Evolutionary conservation across 768 basidiomycete genomes (phyloP).

Genomic region (Hypholoma sublateritium): DNA sequence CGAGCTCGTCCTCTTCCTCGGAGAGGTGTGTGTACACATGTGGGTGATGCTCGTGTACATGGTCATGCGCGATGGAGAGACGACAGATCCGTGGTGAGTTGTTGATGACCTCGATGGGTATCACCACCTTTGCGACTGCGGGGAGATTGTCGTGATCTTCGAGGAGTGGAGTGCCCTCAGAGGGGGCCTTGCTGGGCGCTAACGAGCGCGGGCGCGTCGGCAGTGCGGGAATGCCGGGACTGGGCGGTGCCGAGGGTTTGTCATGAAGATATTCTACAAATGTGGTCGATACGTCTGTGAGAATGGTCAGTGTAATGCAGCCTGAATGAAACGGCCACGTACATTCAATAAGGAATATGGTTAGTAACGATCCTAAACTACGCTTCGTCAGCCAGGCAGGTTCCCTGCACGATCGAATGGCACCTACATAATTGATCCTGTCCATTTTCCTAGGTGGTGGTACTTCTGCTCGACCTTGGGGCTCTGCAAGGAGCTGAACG

Average conservation of each 20-base stretch:
- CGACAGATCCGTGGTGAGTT: constrained; percentile 30
- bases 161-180: constrained; percentile 6
- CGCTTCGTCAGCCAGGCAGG: neutral
- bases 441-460: constrained; percentile 51
- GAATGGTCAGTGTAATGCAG: constrained; percentile 3
- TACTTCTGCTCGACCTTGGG: constrained; percentile 44
- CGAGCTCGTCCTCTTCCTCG: neutral
- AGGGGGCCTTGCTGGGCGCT: neutral
- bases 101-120: constrained; percentile 27
- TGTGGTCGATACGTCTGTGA: constrained; percentile 67
- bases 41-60: constrained; percentile 13
- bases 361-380: constrained; percentile 62
- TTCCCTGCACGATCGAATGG: neutral
- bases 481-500: constrained; percentile 59
- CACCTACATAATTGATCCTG: constrained; percentile 74
- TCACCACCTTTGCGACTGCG: constrained; percentile 9
- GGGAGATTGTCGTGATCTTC: constrained; percentile 2
- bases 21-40: constrained; percentile 1
- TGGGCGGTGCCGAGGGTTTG: constrained; percentile 51
- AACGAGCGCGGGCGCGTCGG: constrained; percentile 22
- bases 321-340: constrained; percentile 25
- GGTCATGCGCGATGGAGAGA: constrained; percentile 20
- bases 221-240: constrained; percentile 29
- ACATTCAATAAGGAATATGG: constrained; percentile 84
- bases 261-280: constrained; percentile 74